phyloP scores from a whole-genome alignment of 148 eudicot species.

The Polygonum maritimum region DNA sequence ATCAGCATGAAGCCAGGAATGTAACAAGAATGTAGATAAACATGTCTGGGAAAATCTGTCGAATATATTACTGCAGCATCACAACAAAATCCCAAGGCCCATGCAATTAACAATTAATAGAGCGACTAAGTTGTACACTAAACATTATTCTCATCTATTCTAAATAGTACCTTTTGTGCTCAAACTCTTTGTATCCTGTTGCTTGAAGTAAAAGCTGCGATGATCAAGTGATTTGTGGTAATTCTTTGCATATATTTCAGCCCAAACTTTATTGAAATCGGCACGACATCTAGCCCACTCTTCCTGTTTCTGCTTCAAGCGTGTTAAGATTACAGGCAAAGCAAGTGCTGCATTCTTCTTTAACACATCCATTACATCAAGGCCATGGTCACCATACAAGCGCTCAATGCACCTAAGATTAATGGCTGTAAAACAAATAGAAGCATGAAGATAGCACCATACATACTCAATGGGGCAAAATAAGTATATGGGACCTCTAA shows the following conservation, averaged over 20 bases:
- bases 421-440: constrained; percentile 38
- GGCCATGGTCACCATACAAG: constrained; percentile 91
- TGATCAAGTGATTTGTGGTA: constrained; percentile 95
- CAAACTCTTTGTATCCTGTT: constrained; percentile 85
- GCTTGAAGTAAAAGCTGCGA: constrained; percentile 93
- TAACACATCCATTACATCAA: constrained; percentile 80
- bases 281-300: constrained; percentile 88
- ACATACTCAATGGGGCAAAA: background rate
- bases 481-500: background rate
- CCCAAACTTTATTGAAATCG: constrained; percentile 91
- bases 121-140: background rate
- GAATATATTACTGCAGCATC: background rate
- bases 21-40: background rate
- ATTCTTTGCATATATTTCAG: constrained; percentile 77
- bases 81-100: background rate
- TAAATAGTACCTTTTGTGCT: constrained; percentile 73
- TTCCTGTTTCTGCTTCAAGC: constrained; percentile 93
- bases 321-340: constrained; percentile 81
- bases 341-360: constrained; percentile 67
- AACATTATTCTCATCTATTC: background rate
- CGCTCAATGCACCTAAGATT: constrained; percentile 85
- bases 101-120: background rate
- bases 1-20: background rate
- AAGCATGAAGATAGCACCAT: constrained; percentile 2
- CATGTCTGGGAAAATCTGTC: background rate